Conservation (phyloP, 2,329 filamentous ascomycete species). For the Curvularia spicifera region DNA sequence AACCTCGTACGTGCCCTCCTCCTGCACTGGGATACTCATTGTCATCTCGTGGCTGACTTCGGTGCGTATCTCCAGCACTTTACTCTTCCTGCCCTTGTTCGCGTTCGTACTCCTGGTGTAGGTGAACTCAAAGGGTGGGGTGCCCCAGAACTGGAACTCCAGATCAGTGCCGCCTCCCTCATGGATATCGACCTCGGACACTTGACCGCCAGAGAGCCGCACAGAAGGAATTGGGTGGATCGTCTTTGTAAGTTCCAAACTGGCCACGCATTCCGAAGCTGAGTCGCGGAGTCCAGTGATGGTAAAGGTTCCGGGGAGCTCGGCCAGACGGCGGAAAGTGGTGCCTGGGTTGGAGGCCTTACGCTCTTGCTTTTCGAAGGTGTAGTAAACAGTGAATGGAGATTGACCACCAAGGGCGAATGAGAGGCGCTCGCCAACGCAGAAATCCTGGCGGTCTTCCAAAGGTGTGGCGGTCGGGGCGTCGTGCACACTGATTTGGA, state of each 20-base stretch:
- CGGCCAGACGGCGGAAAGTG: conserved; percentile 90
- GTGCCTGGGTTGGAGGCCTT: conserved; percentile 81
- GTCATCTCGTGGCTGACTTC: conserved; percentile 82
- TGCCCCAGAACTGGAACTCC: conserved; percentile 92
- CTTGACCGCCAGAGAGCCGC: conserved; percentile 82
- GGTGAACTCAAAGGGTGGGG: conserved; percentile 96
- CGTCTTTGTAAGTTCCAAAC: conserved; percentile 76
- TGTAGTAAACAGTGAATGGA: conserved; percentile 92
- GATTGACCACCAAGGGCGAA: conserved; percentile 90
- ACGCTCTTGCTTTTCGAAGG: conserved; percentile 77
- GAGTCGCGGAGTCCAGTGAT: conserved; percentile 88
- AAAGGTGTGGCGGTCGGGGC: conserved; percentile 89
- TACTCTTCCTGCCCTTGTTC: conserved; percentile 64
- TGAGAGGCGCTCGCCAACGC: conserved; percentile 91
- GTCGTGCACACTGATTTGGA: conserved; percentile 91
- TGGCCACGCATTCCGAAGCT: conserved; percentile 84
- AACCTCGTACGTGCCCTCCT: conserved; percentile 97
- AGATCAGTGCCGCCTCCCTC: conserved; percentile 95
- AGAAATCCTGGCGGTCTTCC: conserved; percentile 85
- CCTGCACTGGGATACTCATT: conserved; percentile 82
- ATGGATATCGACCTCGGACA: conserved; percentile 88
- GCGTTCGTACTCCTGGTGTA: conserved; percentile 91
- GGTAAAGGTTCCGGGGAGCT: conserved; percentile 85
- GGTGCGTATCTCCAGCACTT: conserved; percentile 86
- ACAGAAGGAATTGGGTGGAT: conserved; percentile 95